These are phyloP conservation scores for Mucor ambiguus DNA, from an alignment of 371 early-diverging fungal genomes.

Conservation along the genomic window DNA sequence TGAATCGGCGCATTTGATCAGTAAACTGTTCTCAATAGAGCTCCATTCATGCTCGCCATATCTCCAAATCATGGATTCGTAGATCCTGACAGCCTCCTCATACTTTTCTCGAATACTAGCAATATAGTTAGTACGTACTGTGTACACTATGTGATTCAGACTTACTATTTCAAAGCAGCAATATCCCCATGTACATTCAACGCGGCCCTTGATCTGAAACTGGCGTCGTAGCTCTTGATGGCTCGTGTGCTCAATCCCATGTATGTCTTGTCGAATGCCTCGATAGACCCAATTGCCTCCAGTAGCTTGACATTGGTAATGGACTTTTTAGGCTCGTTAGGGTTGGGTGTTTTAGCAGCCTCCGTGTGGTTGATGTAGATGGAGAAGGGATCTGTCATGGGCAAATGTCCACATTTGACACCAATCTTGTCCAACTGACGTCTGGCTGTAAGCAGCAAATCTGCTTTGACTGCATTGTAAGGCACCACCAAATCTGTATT, in stretches of 20 bases:
- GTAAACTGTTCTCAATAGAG: conserved; percentile 68
- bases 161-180: conserved; percentile 80
- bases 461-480: conserved; percentile 78
- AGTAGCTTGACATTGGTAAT: conserved; percentile 70
- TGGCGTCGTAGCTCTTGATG: conserved; percentile 70
- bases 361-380: conserved; percentile 49
- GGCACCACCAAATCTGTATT: conserved; percentile 48
- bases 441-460: conserved; percentile 75
- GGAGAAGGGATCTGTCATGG: conserved; percentile 57
- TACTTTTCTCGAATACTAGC: conserved; percentile 64
- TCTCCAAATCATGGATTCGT: conserved; percentile 65
- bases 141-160: not conserved
- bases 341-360: conserved; percentile 15
- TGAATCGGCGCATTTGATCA: conserved; percentile 73
- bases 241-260: conserved; percentile 67
- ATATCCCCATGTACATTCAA: conserved; percentile 74
- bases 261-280: conserved; percentile 77
- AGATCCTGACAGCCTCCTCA: conserved; percentile 68
- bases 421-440: conserved; percentile 80
- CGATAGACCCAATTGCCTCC: conserved; percentile 61
- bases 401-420: conserved; percentile 55
- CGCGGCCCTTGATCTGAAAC: conserved; percentile 63
- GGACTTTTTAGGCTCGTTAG: conserved; percentile 25
- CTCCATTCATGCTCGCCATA: conserved; percentile 76
- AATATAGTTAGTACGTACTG: not conserved